Conservation (phyloP, 2,329 filamentous ascomycete genomes). For the Colletotrichum sp. region DNA sequence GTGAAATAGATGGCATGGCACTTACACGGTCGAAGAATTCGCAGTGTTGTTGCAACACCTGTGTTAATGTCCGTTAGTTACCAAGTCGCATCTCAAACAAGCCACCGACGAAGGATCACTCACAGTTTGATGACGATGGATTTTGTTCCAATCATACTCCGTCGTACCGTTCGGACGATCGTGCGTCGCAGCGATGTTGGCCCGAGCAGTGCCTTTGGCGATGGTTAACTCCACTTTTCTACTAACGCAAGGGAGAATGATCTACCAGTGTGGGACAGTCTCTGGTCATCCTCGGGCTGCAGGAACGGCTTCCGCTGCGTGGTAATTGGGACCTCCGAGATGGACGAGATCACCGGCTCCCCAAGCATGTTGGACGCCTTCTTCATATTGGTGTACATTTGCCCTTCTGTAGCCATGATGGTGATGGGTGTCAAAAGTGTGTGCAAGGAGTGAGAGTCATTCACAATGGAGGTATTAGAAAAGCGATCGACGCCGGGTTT, state of each 20-base stretch:
- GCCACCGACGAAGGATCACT: background rate
- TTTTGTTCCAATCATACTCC: conserved; percentile 32
- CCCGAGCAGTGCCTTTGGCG: conserved; percentile 33
- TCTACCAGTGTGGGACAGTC: conserved; percentile 30
- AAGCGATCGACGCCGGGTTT: background rate
- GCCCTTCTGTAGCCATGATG: background rate
- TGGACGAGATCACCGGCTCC: conserved; percentile 1
- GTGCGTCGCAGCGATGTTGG: conserved; percentile 38
- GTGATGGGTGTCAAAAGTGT: background rate
- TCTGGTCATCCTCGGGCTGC: conserved; percentile 30
- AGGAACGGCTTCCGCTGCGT: conserved; percentile 31
- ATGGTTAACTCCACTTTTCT: background rate
- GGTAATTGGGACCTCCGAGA: conserved; percentile 27
- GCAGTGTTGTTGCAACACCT: conserved; percentile 43
- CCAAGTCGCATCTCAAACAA: fast-evolving
- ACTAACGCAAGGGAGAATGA: background rate
- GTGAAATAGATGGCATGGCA: fast-evolving
- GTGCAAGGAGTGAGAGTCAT: background rate
- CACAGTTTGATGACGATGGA: conserved; percentile 36
- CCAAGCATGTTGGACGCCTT: background rate
- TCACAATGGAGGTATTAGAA: background rate
- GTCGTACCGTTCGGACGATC: conserved; percentile 39
- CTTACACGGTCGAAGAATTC: conserved; percentile 44
- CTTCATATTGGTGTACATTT: background rate
- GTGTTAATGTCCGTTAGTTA: background rate